Conservation (phyloP, 78 protist species). For the Dictyostelium capitatum region DNA sequence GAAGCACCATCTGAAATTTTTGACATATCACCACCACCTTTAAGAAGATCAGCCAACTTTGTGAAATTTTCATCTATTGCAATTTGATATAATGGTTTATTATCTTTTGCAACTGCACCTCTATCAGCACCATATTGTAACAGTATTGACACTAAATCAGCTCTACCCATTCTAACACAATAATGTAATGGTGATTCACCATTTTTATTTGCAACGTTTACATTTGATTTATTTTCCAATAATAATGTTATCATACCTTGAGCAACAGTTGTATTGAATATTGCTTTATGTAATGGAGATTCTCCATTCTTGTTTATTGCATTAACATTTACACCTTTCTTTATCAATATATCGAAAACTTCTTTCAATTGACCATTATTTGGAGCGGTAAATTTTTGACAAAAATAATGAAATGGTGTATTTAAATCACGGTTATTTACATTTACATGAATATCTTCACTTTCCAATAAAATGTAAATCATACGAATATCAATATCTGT, state of each 20-base stretch:
- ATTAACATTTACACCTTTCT: conserved; percentile 78
- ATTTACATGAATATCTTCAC: conserved; percentile 77
- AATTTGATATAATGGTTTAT: conserved; percentile 63
- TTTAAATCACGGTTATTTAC: conserved; percentile 79
- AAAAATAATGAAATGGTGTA: conserved; percentile 88
- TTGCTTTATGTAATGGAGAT: conserved; percentile 86
- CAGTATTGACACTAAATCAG: conserved; percentile 75
- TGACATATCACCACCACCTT: conserved; percentile 37
- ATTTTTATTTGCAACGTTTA: conserved; percentile 56
- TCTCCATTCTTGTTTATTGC: conserved; percentile 83
- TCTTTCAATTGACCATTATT: conserved; percentile 49
- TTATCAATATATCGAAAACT: conserved; percentile 39
- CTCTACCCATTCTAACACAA: conserved; percentile 86
- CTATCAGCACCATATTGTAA: conserved; percentile 82
- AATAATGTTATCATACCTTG: conserved; percentile 43
- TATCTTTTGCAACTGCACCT: conserved; percentile 40
- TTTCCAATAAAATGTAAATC: conserved; percentile 18
- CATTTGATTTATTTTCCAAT: conserved; percentile 61
- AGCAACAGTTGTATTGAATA: conserved; percentile 67
- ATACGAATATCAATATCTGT: conserved; percentile 37
- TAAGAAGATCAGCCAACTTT: conserved; percentile 62
- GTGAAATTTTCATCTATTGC: conserved; percentile 79
- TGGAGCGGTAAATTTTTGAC: conserved; percentile 71
- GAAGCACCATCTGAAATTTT: not conserved
- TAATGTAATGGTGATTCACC: conserved; percentile 83